These are phyloP conservation scores for Claviceps africana DNA, from an alignment of 2,329 filamentous ascomycete species.

Conservation along the genomic window DNA sequence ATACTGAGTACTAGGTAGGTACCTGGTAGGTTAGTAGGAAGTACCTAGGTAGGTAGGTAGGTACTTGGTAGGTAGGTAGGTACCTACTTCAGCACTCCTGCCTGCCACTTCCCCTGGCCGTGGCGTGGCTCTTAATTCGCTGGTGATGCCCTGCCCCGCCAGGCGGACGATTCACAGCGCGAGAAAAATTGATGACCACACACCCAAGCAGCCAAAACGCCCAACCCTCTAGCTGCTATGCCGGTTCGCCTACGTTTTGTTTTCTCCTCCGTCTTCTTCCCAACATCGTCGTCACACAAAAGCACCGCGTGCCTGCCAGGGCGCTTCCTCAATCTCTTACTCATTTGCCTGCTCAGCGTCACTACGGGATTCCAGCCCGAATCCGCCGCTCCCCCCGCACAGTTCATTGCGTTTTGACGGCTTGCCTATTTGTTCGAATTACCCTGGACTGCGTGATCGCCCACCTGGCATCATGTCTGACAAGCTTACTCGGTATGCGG, in stretches of 20 bases:
- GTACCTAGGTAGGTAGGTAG: no score
- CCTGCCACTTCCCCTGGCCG: background rate
- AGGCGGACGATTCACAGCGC: constrained; percentile 23
- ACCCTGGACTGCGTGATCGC: constrained; percentile 4
- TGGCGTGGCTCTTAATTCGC: background rate
- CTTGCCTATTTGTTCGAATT: background rate
- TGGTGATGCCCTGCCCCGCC: constrained; percentile 7
- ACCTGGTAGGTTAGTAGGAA: no score
- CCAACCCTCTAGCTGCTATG: constrained; percentile 4
- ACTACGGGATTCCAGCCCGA: background rate
- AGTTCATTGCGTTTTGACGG: background rate
- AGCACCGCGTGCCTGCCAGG: constrained; percentile 8
- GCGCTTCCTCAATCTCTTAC: background rate
- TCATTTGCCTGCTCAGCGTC: background rate
- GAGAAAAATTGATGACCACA: constrained; percentile 27
- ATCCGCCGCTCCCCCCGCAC: constrained; percentile 1
- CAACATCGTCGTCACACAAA: background rate
- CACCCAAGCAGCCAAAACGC: constrained; percentile 5
- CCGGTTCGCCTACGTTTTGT: constrained; percentile 1
- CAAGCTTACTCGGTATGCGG: constrained; percentile 78
- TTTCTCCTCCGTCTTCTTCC: constrained; percentile 3
- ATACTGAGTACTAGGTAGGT: no score
- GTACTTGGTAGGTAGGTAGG: no score
- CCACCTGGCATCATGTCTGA: constrained; percentile 56
- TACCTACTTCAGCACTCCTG: no score